Evolutionary conservation across 2,329 filamentous ascomycete species (phyloP).

Genomic region (Nakataea oryzae): DNA sequence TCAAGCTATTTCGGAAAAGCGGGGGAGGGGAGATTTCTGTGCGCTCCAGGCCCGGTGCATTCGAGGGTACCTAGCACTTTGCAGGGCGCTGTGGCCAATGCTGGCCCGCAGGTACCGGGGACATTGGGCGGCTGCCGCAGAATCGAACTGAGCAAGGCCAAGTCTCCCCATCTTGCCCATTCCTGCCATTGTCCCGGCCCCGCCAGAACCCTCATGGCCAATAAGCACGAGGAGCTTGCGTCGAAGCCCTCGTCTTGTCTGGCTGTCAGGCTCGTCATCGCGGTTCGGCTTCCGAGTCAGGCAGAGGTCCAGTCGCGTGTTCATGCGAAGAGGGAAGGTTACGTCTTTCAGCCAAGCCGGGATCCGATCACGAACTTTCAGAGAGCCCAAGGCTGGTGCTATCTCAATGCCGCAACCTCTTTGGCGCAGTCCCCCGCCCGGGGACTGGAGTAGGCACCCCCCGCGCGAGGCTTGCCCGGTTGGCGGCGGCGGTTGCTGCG

Average conservation of each 20-base stretch:
- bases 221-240: background rate
- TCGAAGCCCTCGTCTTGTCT: background rate
- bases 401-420: background rate
- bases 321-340: background rate
- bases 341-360: background rate
- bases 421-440: background rate
- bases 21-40: constrained; percentile 2
- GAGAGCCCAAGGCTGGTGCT: background rate
- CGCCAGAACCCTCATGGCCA: background rate
- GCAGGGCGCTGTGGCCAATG: background rate
- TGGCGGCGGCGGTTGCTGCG: too few relatives aligned
- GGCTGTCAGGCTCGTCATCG: background rate
- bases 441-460: too few relatives aligned
- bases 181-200: background rate
- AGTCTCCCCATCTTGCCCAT: too few relatives aligned
- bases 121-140: background rate
- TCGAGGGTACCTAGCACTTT: background rate
- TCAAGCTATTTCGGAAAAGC: constrained; percentile 1
- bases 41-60: background rate
- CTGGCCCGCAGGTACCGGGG: background rate
- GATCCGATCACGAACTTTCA: background rate
- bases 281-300: background rate
- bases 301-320: background rate
- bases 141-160: background rate
- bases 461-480: too few relatives aligned